These are phyloP conservation scores for Coemansia umbellata DNA, from an alignment of 192 early-diverging fungal species.

Conservation along the genomic window DNA sequence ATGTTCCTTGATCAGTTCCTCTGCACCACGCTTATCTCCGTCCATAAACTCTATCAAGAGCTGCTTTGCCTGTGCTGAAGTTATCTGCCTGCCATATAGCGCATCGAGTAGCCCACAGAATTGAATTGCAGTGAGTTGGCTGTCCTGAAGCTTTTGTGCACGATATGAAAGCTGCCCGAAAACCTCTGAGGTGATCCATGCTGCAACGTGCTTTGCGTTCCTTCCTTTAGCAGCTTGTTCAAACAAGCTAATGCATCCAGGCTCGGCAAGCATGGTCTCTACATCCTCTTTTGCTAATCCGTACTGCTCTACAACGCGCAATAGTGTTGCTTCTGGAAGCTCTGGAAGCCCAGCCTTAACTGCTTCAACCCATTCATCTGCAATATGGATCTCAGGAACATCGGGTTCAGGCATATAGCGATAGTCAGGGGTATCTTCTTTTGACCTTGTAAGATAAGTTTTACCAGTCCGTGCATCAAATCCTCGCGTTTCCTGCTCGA, in stretches of 20 bases:
- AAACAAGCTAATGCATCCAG: conserved; percentile 72
- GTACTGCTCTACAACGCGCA: conserved; percentile 59
- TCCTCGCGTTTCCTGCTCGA: conserved; percentile 77
- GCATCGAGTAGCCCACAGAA: conserved; percentile 63
- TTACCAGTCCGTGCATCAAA: conserved; percentile 59
- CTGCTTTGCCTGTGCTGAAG: conserved; percentile 65
- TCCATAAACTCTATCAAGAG: conserved; percentile 68
- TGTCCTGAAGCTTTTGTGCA: conserved; percentile 20
- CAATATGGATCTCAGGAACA: conserved; percentile 25
- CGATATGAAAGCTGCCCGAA: conserved; percentile 51
- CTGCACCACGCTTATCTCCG: conserved; percentile 51
- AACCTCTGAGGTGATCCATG: conserved; percentile 54
- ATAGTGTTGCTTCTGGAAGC: conserved; percentile 61
- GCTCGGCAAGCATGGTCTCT: conserved; percentile 65
- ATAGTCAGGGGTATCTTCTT: conserved; percentile 87
- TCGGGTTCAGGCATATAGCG: conserved; percentile 82
- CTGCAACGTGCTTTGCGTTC: conserved; percentile 30
- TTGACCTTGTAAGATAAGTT: conserved; percentile 70
- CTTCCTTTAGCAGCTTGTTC: conserved; percentile 55
- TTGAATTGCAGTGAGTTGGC: conserved; percentile 53
- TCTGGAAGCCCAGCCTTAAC: conserved; percentile 60
- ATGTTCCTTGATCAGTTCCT: conserved; percentile 58
- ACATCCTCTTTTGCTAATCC: conserved; percentile 56
- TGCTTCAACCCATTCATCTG: conserved; percentile 46
- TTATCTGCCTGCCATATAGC: conserved; percentile 54